Percentiles rank a stretch among this genome's conserved stretches.
phyloP scores from a whole-genome alignment of 2,329 filamentous ascomycete genomes.

The Chaetomium olivaceum region DNA sequence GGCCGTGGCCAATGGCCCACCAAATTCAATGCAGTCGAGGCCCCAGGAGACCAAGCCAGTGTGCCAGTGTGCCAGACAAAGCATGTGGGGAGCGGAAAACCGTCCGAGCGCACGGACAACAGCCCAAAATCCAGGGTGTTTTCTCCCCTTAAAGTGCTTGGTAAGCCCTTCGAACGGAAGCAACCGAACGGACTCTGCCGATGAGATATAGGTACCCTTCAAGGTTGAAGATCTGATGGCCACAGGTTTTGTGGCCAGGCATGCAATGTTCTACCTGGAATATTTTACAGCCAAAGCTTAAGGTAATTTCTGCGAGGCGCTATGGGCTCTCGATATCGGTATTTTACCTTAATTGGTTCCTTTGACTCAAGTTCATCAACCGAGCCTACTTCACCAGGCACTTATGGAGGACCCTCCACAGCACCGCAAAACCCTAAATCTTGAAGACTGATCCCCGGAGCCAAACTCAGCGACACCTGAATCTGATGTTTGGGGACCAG shows the following conservation, averaged over 20 bases:
- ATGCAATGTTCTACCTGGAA: too few relatives aligned
- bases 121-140: constrained; percentile 7
- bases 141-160: background rate
- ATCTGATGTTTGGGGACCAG: constrained; percentile 9
- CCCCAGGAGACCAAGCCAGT: background rate
- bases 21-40: constrained; percentile 2
- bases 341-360: too few relatives aligned
- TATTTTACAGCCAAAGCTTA: too few relatives aligned
- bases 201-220: background rate
- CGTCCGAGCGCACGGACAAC: constrained; percentile 8
- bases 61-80: background rate
- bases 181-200: background rate
- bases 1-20: background rate
- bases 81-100: constrained; percentile 15
- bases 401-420: background rate
- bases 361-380: too few relatives aligned
- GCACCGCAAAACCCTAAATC: background rate
- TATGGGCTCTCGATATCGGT: too few relatives aligned
- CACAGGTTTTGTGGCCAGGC: background rate
- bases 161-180: background rate
- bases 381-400: background rate
- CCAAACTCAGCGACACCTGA: constrained; percentile 19
- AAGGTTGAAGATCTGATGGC: background rate
- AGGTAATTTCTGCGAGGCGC: too few relatives aligned
- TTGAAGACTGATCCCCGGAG: constrained; percentile 4